Evolutionary conservation across 352 stramenopile species (phyloP), one percentile per base, ranked within the genome.

Genomic region (Salisapilia sapeloensis): DNA sequence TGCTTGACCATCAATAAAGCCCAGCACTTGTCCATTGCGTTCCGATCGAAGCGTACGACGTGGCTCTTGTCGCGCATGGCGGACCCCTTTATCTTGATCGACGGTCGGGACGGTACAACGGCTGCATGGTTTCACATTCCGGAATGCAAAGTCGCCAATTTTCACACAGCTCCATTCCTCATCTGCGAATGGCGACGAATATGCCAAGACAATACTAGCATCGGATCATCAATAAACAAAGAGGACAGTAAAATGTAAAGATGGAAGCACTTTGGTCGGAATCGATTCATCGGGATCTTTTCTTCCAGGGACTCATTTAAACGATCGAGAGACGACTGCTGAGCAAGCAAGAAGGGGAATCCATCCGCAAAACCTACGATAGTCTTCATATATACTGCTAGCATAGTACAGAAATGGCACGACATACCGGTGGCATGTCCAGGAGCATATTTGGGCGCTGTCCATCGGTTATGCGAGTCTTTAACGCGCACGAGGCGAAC

Each of bases 81-180:
- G 44, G 13, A 58, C 33, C n/a, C 71, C 75, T 6, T 51, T 89
- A 4, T 35, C 49, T 25, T 65, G 77, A 35, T 90, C 50, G 17
- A 92, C 70, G 22, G 59, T 79, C 6, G 77, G 77, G 20, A 92
- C 57, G 22, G 54, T 67, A 40, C 77, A 92, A 7, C 77, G 71
- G 4, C 58, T 36, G 28, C 74, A 89, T 4, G 71, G 71, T 24
- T 76, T 70, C 14, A 83, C 61, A 21, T 85, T 84, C 20, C 65
- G 62, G 31, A 92, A 80, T 14, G 36, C 46, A 2, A 82, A 23
- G 0, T 43, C 49, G 3, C 48, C 51, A 36, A 83, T 74, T 6
- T 49, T 56, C 34, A 87, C 44, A 27, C 45, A 60, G 45, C 70
- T 70, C 71, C 71, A 92, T 13, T 53, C 29, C 35, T 92, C 77